phyloP scores from a whole-genome alignment of 208 protist species.

The Leishmania martiniquensis region DNA sequence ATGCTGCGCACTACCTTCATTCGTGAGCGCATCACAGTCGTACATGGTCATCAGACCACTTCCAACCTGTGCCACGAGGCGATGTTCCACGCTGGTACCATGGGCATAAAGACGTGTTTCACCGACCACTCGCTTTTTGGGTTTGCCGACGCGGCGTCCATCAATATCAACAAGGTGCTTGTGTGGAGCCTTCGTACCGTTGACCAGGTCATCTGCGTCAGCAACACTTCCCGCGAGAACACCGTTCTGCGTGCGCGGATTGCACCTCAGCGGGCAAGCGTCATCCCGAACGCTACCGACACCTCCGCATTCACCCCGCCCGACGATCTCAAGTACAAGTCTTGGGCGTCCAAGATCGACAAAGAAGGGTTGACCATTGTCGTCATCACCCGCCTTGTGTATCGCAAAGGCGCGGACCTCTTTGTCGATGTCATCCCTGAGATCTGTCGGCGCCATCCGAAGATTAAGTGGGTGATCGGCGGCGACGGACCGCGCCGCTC shows the following conservation, averaged over 20 bases:
- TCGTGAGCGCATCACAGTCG: slow-evolving; percentile 96
- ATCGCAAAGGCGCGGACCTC: slow-evolving; percentile 97
- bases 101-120: slow-evolving; percentile 96
- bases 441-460: slow-evolving; percentile 93
- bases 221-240: slow-evolving; percentile 98
- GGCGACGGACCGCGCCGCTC: slow-evolving; percentile 97
- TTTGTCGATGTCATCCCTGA: slow-evolving; percentile 96
- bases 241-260: slow-evolving; percentile 96
- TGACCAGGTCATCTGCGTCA: slow-evolving; percentile 98
- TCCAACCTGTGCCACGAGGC: slow-evolving; percentile 96
- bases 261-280: slow-evolving; percentile 91
- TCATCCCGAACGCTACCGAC: slow-evolving; percentile 99
- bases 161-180: slow-evolving; percentile 98
- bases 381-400: slow-evolving; percentile 96
- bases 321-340: slow-evolving; percentile 92
- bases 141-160: slow-evolving; percentile 95
- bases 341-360: slow-evolving; percentile 86
- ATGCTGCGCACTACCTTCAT: slow-evolving; percentile 96
- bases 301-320: slow-evolving; percentile 86
- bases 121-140: slow-evolving; percentile 99
- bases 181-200: slow-evolving; percentile 95
- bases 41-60: slow-evolving; percentile 98
- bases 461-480: slow-evolving; percentile 97
- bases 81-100: slow-evolving; percentile 94
- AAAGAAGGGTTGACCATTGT: slow-evolving; percentile 94